Conservation (phyloP, 1,284 basidiomycete genomes). For the Pyrrhoderma lamaoense region DNA sequence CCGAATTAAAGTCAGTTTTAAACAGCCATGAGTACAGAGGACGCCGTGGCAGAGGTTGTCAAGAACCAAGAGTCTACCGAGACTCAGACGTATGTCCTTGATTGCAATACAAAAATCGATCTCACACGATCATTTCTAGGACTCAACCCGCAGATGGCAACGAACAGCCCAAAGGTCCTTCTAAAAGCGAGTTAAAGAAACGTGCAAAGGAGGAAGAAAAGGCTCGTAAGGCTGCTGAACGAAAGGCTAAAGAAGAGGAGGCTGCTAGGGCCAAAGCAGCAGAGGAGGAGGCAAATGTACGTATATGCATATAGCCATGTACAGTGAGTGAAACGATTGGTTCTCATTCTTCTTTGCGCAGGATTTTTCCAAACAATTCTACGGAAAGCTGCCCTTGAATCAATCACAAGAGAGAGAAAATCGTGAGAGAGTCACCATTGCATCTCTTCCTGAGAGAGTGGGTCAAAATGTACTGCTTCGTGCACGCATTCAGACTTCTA, state of each 20-base stretch:
- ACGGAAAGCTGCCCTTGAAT: slow-evolving; percentile 88
- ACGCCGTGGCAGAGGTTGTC: too few relatives aligned
- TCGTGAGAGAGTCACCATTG: slow-evolving; percentile 51
- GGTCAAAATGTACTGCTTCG: slow-evolving; percentile 80
- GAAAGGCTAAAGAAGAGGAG: slow-evolving; percentile 72
- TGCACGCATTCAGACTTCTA: slow-evolving; percentile 87
- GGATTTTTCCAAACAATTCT: slow-evolving; percentile 84
- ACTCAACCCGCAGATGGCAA: neutral
- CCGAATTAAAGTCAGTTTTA: too few relatives aligned
- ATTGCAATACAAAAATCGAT: too few relatives aligned
- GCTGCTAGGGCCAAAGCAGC: slow-evolving; percentile 70
- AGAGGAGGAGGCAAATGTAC: slow-evolving; percentile 22
- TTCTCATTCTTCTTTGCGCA: slow-evolving; percentile 24
- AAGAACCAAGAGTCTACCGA: too few relatives aligned
- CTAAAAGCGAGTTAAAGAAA: slow-evolving; percentile 92
- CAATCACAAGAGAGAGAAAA: slow-evolving; percentile 76
- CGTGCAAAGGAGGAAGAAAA: slow-evolving; percentile 90
- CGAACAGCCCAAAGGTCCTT: slow-evolving; percentile 39
- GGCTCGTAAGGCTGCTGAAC: slow-evolving; percentile 73
- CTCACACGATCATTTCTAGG: too few relatives aligned
- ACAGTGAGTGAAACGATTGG: too few relatives aligned
- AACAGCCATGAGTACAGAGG: too few relatives aligned
- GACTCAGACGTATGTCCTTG: too few relatives aligned
- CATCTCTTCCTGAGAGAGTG: slow-evolving; percentile 56
- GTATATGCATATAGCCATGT: slow-evolving; percentile 6